Conservation (phyloP, 2,329 filamentous ascomycete species). For the Colletotrichum caudatum region DNA sequence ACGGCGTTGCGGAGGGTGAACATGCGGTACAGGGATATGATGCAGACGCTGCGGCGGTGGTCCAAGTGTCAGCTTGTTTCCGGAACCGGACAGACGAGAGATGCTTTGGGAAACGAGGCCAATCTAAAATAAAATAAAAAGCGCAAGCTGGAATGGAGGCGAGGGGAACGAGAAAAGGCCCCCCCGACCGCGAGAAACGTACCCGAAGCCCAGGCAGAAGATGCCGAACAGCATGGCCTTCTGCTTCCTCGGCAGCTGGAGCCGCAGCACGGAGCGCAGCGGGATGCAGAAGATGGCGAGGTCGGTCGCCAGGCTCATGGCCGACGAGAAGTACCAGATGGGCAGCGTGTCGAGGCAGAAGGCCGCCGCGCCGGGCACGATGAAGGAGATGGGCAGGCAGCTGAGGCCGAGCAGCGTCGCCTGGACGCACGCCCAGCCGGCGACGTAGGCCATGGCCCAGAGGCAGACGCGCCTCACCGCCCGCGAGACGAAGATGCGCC, state of each 20-base stretch:
- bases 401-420: constrained; percentile 46
- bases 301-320: constrained; percentile 47
- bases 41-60: constrained; percentile 46
- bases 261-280: constrained; percentile 45
- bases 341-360: constrained; percentile 48
- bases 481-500: constrained; percentile 47
- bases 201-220: constrained; percentile 51
- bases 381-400: constrained; percentile 46
- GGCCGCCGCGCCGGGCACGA: constrained; percentile 45
- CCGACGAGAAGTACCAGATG: constrained; percentile 50
- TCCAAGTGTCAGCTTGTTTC: neutral
- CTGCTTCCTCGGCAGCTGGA: constrained; percentile 46
- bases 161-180: too few species aligned
- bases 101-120: too few species aligned
- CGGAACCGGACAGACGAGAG: too few species aligned
- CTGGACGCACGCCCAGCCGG: constrained; percentile 47
- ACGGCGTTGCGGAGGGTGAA: constrained; percentile 48
- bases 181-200: constrained; percentile 27
- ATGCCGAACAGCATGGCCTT: constrained; percentile 47
- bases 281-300: constrained; percentile 48
- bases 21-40: constrained; percentile 51
- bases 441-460: constrained; percentile 46
- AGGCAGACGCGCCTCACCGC: constrained; percentile 46
- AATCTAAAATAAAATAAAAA: too few species aligned
- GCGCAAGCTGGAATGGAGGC: too few species aligned